These are phyloP conservation scores for Emergomyces africanus DNA, from an alignment of 2,329 filamentous ascomycete species.

Conservation along the genomic window DNA sequence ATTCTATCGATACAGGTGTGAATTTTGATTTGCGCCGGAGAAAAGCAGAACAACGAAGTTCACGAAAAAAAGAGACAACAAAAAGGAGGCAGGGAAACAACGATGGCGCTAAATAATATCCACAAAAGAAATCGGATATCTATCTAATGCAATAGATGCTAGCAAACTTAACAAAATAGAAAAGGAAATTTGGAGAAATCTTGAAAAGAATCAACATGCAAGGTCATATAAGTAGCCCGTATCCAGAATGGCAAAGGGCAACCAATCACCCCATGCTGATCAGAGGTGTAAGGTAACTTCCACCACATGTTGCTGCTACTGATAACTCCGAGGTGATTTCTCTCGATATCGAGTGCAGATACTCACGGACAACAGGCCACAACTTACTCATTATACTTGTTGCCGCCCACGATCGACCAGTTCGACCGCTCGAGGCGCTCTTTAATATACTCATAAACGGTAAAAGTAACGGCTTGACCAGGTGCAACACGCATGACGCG, in stretches of 20 bases:
- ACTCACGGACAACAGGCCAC: neutral
- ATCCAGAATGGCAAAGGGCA: neutral
- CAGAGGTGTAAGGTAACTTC: no score
- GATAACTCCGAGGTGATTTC: neutral
- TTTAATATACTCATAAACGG: constrained; percentile 65
- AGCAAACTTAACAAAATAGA: constrained; percentile 1
- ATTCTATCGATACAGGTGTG: constrained; percentile 1
- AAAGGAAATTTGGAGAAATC: neutral
- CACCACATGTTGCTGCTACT: neutral
- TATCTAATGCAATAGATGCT: constrained; percentile 2
- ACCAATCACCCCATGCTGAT: neutral
- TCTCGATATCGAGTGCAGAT: neutral
- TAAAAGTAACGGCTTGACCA: constrained; percentile 71
- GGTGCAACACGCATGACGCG: constrained; percentile 95
- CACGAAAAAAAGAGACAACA: neutral
- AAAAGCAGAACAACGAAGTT: neutral
- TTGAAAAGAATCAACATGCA: neutral
- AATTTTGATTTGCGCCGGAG: neutral
- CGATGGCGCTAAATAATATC: constrained; percentile 2
- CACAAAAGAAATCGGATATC: neutral
- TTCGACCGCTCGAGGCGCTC: constrained; percentile 56
- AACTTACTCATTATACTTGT: constrained; percentile 51
- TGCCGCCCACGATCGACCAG: constrained; percentile 46
- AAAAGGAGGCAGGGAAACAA: neutral
- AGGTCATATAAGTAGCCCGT: neutral